Conservation (phyloP, 148 eudicot species). For the Silene conica region DNA sequence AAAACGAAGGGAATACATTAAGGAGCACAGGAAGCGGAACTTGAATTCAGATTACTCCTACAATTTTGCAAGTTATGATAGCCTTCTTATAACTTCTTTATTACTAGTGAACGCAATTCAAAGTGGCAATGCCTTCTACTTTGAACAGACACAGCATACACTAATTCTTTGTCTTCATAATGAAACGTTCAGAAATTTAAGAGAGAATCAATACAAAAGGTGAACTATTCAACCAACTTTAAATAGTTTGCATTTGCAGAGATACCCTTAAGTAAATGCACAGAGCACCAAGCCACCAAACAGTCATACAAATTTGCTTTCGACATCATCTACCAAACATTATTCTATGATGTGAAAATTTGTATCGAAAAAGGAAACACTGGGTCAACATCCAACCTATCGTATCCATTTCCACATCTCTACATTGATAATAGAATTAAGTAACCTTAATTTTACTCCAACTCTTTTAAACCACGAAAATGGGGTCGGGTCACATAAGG, state of each 20-base stretch:
- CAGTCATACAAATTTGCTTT: not conserved
- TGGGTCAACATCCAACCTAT: not conserved
- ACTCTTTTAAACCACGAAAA: no score
- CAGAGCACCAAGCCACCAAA: not conserved
- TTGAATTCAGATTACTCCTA: not conserved
- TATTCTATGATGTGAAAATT: not conserved
- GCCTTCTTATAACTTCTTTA: not conserved
- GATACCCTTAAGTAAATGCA: no score
- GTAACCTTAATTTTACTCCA: not conserved
- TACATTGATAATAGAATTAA: no score
- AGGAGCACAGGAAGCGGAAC: not conserved
- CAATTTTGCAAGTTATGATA: not conserved
- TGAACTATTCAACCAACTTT: not conserved
- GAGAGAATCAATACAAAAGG: slow-evolving; percentile 3
- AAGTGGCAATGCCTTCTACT: not conserved
- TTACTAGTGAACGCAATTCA: not conserved
- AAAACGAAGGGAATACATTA: not conserved
- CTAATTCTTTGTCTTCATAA: not conserved
- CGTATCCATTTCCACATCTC: not conserved
- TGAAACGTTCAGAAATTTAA: not conserved
- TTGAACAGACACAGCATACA: not conserved
- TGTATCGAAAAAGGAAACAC: not conserved
- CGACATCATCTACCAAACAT: no score
- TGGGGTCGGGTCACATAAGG: no score
- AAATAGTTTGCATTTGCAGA: not conserved